Base-by-base conservation (phyloP, 73 alveolate species). In the Paramecium sexaurelia region DNA sequence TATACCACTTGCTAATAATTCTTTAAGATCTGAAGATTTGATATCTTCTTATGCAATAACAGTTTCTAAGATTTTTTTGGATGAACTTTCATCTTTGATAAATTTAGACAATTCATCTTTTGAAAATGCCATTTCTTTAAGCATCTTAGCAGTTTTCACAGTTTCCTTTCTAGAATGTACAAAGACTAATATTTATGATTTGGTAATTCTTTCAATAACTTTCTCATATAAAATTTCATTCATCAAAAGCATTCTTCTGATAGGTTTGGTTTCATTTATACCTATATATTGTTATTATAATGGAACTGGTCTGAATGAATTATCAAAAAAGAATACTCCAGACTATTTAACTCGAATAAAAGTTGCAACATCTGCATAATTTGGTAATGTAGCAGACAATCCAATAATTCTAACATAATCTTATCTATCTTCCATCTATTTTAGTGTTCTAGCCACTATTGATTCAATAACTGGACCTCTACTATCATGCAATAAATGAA, bases 381-480 rank as follows among this genome's bases (percentile, higher is more conserved):
- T 99, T 10, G 99, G 99, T 37, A 99, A 94, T 7, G 99, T 99
- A 10, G 99, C 99, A 45, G 99, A 98, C 73, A 99, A 95, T 11
- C 99, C 99, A 3, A 98, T 98, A 20, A 98, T 92, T 93, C 99
- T 97, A 32, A 97, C 95, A 35, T 95, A 91, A 22, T 97, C 99
- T 93, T 95, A 92, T 22, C 98, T 96, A 17, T 96, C 93, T 89
- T 98, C 99, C 78, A 96, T 95, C 87, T 96, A 96, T 85, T 99
- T 92, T 85, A 99, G 95, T 24, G 99, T 99, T 87, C 99, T 97
- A 13, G 99, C 99, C 29, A 99, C 99, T 61, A 99, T 95, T 89
- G 99, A 97, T 95, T 99, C 99, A 45, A 99, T 87, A 27, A 99
- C 99, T 29, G 99, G 99, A 0, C 99, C 99, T 90, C 99, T 96